Evolutionary conservation across 2,329 filamentous ascomycete species (phyloP).

Genomic region (Colletotrichum scovillei): DNA sequence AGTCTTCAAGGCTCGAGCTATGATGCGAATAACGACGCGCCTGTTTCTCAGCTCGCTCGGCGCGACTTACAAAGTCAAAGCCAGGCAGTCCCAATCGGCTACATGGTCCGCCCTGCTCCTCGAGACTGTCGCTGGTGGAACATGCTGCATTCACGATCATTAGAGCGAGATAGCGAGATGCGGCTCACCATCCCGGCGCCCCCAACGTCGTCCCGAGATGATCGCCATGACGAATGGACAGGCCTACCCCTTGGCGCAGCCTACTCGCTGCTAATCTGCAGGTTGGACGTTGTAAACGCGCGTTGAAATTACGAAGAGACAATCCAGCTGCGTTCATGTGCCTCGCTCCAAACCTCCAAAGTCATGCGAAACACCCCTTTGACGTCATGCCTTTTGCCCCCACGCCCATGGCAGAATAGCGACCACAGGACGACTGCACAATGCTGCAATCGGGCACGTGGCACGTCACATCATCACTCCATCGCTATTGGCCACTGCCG

Average conservation of each 20-base stretch:
- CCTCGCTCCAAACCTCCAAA: neutral
- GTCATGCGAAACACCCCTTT: conserved; percentile 10
- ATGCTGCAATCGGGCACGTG: conserved; percentile 17
- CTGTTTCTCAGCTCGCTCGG: conserved; percentile 1
- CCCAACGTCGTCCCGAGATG: neutral
- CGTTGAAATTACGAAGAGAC: conserved; percentile 8
- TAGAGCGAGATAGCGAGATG: neutral
- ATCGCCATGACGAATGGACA: conserved; percentile 9
- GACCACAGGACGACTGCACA: neutral
- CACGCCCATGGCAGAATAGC: neutral
- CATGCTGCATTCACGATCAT: neutral
- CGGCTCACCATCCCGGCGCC: neutral
- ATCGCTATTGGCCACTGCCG: neutral
- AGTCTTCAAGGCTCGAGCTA: neutral
- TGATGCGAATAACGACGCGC: neutral
- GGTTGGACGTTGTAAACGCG: conserved; percentile 10
- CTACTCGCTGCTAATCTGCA: conserved; percentile 1
- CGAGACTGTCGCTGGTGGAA: neutral
- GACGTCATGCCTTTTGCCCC: conserved; percentile 24
- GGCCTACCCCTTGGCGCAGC: neutral
- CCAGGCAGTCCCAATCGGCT: neutral
- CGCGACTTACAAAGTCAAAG: neutral
- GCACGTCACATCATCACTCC: conserved; percentile 6
- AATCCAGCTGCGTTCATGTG: neutral
- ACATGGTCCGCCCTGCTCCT: neutral